Percentiles rank a stretch among this genome's conserved stretches.
Evolutionary conservation across 345 rosid species (phyloP).

Genomic region (Sapria himalayana): DNA sequence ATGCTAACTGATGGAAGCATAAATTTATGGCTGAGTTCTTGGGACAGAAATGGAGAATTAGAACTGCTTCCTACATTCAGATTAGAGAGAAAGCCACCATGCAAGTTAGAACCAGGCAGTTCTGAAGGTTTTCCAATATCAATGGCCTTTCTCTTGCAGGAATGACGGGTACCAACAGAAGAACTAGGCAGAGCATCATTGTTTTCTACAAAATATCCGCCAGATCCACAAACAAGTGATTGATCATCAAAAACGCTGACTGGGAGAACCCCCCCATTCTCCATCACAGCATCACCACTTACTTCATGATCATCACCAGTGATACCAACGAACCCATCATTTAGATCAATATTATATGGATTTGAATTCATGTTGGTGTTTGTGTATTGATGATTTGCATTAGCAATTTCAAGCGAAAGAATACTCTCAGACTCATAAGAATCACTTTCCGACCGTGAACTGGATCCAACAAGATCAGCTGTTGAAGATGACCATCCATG

Average conservation of each 20-base stretch:
- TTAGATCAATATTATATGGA: conserved; percentile 33
- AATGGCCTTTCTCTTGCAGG: conserved; percentile 63
- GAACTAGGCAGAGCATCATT: conserved; percentile 25
- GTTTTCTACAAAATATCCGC: conserved; percentile 18
- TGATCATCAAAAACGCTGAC: conserved; percentile 14
- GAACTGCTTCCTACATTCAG: conserved; percentile 17
- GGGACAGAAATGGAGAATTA: conserved; percentile 21
- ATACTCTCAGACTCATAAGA: conserved; percentile 14
- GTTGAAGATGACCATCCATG: conserved; percentile 22
- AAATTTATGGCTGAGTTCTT: conserved; percentile 24
- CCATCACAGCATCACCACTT: conserved; percentile 19
- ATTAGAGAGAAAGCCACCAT: conserved; percentile 18
- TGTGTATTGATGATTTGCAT: conserved; percentile 18
- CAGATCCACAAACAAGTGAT: conserved; percentile 20
- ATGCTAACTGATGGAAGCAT: conserved; percentile 15
- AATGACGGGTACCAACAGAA: conserved; percentile 29
- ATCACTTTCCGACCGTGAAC: conserved; percentile 26
- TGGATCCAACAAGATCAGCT: conserved; percentile 13
- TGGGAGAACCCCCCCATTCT: conserved; percentile 15
- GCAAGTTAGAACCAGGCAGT: conserved; percentile 30
- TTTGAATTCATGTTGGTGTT: conserved; percentile 17
- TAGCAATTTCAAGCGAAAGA: conserved; percentile 14
- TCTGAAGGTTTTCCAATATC: conserved; percentile 49
- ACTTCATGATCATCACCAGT: conserved; percentile 21
- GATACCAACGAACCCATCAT: conserved; percentile 30